A percentile compares a stretch with the other conserved stretches of the same genome.
Evolutionary conservation across 2,329 filamentous ascomycete species (phyloP).

Genomic region (Colletotrichum spinosum): DNA sequence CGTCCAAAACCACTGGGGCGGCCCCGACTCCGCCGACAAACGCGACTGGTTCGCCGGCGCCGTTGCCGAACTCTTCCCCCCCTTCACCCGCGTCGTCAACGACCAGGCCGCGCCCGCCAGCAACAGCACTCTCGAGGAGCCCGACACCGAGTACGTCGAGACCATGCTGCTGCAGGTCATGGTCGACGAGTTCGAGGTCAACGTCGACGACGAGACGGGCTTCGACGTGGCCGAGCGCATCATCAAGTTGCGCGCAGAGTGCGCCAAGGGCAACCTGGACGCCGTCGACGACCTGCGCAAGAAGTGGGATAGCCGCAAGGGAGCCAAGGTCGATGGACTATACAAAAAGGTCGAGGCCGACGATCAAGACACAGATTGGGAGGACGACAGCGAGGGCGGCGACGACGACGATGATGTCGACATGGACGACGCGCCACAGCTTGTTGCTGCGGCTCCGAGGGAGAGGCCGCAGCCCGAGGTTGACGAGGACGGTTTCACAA

Average conservation of each 20-base stretch:
- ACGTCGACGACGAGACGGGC: slow-evolving; percentile 89
- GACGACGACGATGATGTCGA: slow-evolving; percentile 68
- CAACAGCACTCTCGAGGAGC: slow-evolving; percentile 53
- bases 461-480: slow-evolving; percentile 78
- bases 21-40: slow-evolving; percentile 84
- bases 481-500: slow-evolving; percentile 86
- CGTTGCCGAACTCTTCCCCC: slow-evolving; percentile 82
- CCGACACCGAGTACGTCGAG: slow-evolving; percentile 85
- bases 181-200: slow-evolving; percentile 94
- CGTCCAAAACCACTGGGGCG: slow-evolving; percentile 89
- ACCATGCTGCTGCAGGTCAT: slow-evolving; percentile 88
- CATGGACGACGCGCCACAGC: slow-evolving; percentile 76
- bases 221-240: slow-evolving; percentile 80
- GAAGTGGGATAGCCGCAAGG: slow-evolving; percentile 71
- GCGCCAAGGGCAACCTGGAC: slow-evolving; percentile 73
- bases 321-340: slow-evolving; percentile 65
- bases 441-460: slow-evolving; percentile 65
- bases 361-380: slow-evolving; percentile 71
- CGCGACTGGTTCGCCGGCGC: slow-evolving; percentile 96
- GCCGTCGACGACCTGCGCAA: slow-evolving; percentile 72
- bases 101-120: slow-evolving; percentile 44
- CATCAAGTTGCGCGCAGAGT: slow-evolving; percentile 73
- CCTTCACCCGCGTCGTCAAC: slow-evolving; percentile 63
- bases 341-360: slow-evolving; percentile 67
- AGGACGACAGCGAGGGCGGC: slow-evolving; percentile 69